These are phyloP conservation scores for Cladophialophora exuberans DNA, from an alignment of 2,329 filamentous ascomycete species.

Conservation along the genomic window DNA sequence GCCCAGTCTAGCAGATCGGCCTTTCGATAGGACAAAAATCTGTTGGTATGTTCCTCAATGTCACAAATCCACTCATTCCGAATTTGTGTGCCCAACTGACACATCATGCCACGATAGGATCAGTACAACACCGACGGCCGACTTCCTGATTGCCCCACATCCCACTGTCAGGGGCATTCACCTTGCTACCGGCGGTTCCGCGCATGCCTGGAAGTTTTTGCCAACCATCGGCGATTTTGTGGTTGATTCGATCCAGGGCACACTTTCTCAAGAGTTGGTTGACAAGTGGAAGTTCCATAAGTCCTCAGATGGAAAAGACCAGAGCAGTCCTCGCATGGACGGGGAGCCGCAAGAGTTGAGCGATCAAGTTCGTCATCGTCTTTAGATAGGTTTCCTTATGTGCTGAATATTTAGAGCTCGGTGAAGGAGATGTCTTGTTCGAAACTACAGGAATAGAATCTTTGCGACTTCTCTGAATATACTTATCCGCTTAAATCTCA, in stretches of 20 bases:
- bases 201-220: constrained; percentile 32
- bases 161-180: constrained; percentile 28
- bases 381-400: too few species aligned
- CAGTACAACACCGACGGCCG: constrained; percentile 24
- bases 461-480: too few species aligned
- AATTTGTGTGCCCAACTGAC: not conserved
- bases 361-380: constrained; percentile 16
- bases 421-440: too few species aligned
- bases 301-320: constrained; percentile 30
- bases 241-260: constrained; percentile 40
- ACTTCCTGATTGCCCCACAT: constrained; percentile 32
- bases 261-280: constrained; percentile 43
- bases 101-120: constrained; percentile 24
- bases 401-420: too few species aligned
- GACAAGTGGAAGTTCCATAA: constrained; percentile 44
- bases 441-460: too few species aligned
- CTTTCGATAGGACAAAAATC: constrained; percentile 34
- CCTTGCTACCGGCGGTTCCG: constrained; percentile 33
- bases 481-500: too few species aligned
- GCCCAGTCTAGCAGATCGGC: constrained; percentile 30
- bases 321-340: constrained; percentile 19
- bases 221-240: constrained; percentile 32
- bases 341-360: constrained; percentile 18
- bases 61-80: not conserved
- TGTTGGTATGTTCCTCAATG: constrained; percentile 33